Percentiles rank a stretch among this genome's conserved stretches.
These are phyloP conservation scores for Metschnikowia cubensis DNA, from an alignment of 805 yeast species.

Conservation along the genomic window DNA sequence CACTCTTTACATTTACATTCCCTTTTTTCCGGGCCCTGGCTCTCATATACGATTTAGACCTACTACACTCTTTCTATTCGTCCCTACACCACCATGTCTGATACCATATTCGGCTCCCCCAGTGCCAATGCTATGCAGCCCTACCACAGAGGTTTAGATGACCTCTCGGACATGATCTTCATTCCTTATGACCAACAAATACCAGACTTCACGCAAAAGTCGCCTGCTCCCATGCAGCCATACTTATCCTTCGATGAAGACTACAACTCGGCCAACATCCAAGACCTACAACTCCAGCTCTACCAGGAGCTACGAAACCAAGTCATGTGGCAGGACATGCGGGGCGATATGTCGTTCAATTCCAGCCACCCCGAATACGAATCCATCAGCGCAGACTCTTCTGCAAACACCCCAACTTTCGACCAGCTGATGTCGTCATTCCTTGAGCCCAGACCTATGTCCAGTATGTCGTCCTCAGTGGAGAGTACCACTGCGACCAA, in stretches of 20 bases:
- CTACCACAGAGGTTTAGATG: neutral
- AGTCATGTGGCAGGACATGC: conserved; percentile 8
- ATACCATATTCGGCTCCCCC: neutral
- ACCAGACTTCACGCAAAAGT: neutral
- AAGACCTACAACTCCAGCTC: conserved; percentile 8
- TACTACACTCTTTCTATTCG: no score
- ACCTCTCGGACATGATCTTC: neutral
- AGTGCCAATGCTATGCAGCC: neutral
- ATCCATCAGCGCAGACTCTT: conserved; percentile 13
- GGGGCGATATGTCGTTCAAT: conserved; percentile 15
- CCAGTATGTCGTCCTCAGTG: neutral
- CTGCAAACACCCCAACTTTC: conserved; percentile 17
- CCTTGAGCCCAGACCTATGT: neutral
- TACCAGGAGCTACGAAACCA: conserved; percentile 12
- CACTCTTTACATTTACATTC: neutral
- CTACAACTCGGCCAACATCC: conserved; percentile 2
- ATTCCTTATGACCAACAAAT: conserved; percentile 1
- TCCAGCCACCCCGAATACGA: conserved; percentile 15
- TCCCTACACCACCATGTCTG: neutral
- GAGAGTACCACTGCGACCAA: neutral
- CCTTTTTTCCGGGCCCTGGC: neutral
- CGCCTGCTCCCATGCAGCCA: neutral
- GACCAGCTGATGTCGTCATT: conserved; percentile 3
- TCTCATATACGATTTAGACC: neutral
- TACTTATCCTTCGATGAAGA: neutral